Evolutionary conservation across 1,139 yeast genomes (phyloP), one percentile per base, ranked within the genome.

Genomic region (Suhomyces anneliseae): DNA sequence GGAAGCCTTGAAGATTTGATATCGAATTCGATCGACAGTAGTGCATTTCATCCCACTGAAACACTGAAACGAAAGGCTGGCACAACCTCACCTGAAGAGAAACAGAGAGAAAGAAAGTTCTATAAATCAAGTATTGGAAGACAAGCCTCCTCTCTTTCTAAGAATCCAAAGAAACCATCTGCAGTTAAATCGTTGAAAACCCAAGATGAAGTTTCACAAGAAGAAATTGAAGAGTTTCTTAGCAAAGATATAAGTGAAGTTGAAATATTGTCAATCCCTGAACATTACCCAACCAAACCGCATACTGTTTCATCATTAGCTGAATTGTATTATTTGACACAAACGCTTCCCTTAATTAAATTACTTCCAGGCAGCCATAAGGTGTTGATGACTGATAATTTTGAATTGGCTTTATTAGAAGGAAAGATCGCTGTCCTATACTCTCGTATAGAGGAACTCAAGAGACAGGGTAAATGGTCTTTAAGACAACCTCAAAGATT

Each of bases 371-470:
- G 90, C 32, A 84, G 96, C 8, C 96, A 90, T 60, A 93, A 93
- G 62, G 85, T 88, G 0, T 72, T 93, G 41, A 83, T 90, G 45
- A 88, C 98, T 0, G 95, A 88, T 42, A 82, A 88, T 49, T 93
- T 83, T 67, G 96, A 90, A 59, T 79, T 87, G 58, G 90, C 96
- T 0, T 70, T 92, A 29, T 78, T 90, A n/a, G 99, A 93, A 62
- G 96, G 97, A 8, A 88, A 92, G 61, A 83, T 93, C 8, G 90
- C 96, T 0, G 97, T 90, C n/a, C 82, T 90, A 12, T 88, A 90
- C 58, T 88, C 95, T 4, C 79, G 98, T 48, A 92, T 95, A 40
- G 99, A 93, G 60, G 98, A 92, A 62, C 74, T 95, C 51, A 89
- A 90, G 61, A 74, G 96, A 45, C 85, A 86, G 48, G 89, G 90